Base-by-base conservation (phyloP, 805 yeast species). In the Teunomyces cretensis region DNA sequence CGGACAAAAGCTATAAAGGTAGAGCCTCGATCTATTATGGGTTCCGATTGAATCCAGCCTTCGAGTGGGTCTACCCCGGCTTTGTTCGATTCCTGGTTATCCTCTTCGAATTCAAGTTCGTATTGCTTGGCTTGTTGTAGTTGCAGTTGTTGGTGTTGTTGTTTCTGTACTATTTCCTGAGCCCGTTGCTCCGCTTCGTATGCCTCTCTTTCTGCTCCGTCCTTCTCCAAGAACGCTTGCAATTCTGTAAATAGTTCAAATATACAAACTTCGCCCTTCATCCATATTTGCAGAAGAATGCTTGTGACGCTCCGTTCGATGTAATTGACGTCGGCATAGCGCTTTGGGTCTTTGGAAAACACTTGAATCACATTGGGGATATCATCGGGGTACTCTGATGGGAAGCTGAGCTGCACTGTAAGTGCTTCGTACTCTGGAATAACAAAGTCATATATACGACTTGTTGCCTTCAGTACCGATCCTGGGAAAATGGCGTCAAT, bases 401-500 rank as follows among this genome's bases (percentile, higher is more conserved):
- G 94, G 55, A 94, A 86, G 22, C 86, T 79, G 48, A 92, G 60
- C 52, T 85, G 84, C n/a, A 88, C 66, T 2, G 64, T 62, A 38
- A 85, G 72, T 30, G 75, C 74, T 41, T 79, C 81, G 54, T 84
- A 85, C 43, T 81, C 80, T 0, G 96, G 89, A 0, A 80, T 64
- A 19, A 67, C 65, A 11, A 85, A 69, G 37, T 76, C 76, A 47
- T 72, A 72, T 3, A 76, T 58, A 13, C 65, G 65, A 0, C 72
- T 67, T 0, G 65, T 73, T 6, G 75, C 42, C 19, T 53, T 55
- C 3, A 65, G 63, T 30, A 81, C 60, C 33, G 80, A 72, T 12
- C 75, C 86, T 1, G 96, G 97, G 58, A 81, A 92, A 9, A 94
- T 92, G 3, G 97, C 94, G 45, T 88, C 86, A 9, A 92, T 81